A percentile compares a stretch with the other conserved stretches of the same genome.
Evolutionary conservation across 2,329 filamentous ascomycete species (phyloP).

Genomic region (Acrocalymma vagum): DNA sequence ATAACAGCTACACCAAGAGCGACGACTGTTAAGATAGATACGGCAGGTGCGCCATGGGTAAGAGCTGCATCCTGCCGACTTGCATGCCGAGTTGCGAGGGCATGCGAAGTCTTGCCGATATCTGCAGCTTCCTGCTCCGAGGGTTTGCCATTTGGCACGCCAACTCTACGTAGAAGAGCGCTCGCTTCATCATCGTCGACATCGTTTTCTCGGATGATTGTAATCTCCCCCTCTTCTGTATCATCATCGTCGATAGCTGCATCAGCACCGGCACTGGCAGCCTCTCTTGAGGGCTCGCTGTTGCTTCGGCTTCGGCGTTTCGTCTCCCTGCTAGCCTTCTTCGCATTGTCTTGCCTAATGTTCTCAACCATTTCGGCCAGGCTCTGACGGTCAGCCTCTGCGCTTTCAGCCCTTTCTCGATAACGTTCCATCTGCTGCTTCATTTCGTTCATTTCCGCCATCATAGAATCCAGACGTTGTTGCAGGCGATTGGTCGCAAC

Average conservation of each 20-base stretch:
- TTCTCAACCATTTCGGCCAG: slow-evolving; percentile 88
- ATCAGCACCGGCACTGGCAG: slow-evolving; percentile 18
- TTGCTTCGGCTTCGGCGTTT: slow-evolving; percentile 36
- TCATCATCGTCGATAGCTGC: slow-evolving; percentile 28
- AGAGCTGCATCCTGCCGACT: slow-evolving; percentile 38
- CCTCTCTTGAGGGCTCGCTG: slow-evolving; percentile 19
- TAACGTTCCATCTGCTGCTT: slow-evolving; percentile 82
- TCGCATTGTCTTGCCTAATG: slow-evolving; percentile 73
- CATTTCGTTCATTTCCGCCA: slow-evolving; percentile 81
- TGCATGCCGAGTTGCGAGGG: slow-evolving; percentile 32
- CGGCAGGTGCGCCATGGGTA: slow-evolving; percentile 47
- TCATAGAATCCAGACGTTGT: slow-evolving; percentile 77
- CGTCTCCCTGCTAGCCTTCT: slow-evolving; percentile 45
- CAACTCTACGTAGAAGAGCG: slow-evolving; percentile 21
- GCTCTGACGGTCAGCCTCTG: slow-evolving; percentile 81
- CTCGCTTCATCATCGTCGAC: slow-evolving; percentile 33
- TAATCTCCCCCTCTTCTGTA: slow-evolving; percentile 44
- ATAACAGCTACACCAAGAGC: slow-evolving; percentile 51
- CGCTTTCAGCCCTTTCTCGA: slow-evolving; percentile 78
- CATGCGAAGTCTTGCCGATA: slow-evolving; percentile 26
- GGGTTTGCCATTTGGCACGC: slow-evolving; percentile 41
- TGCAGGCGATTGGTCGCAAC: slow-evolving; percentile 64
- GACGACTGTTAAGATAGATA: slow-evolving; percentile 50
- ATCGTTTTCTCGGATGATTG: slow-evolving; percentile 44
- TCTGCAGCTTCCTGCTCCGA: slow-evolving; percentile 21